Base-by-base conservation (phyloP, 371 early-diverging fungal species). In the Mortierella sp. region DNA sequence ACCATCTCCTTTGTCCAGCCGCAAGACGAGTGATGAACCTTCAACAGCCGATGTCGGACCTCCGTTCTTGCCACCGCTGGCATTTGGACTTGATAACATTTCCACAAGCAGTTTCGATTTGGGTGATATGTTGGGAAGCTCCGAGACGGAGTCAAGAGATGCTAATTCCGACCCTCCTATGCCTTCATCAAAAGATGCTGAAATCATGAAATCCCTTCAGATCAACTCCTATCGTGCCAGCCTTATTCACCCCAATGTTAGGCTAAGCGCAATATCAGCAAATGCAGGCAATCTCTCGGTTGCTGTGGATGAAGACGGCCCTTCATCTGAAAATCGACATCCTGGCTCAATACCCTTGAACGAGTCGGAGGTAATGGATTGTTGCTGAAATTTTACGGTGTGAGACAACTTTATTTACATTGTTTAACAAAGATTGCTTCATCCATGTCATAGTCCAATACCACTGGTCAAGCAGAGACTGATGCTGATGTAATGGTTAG, bases 21-120 rank as follows among this genome's bases (percentile, higher is more conserved):
- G 32, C 72, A 76, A 72, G 29, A 12, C 53, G 2, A 45, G n/a
- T 45, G 45, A 45, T 19, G 45, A 19, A n/a, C n/a, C 45, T 19
- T 45, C 47, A 47, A n/a, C 22, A 3, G n/a, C 12, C 17, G 64
- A 73, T 40, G 62, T 64, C 5, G 79, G 79, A 7, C 79, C 79
- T 13, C 79, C 79, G 13, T 69, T 78, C 54, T 47, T 78, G 0
- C 79, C 79, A 26, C 73, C 79, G 2, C 70, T 78, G 28, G 32
- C 43, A 1, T 78, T 78, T 40, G 79, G 69, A 35, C 45, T 78
- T 32, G 73, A 78, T 12, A 70, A 73, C 10, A 61, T 66, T 23
- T 60, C 59, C 19, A 43, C 66, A 0, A 55, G 79, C 23, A 62
- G 73, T 10, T 73, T 78, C 35, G 79, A 78, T 47, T 45, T 78